Percentiles rank a stretch among this genome's conserved stretches.
Evolutionary conservation across 257 asterid genomes (phyloP).

Genomic region (Plectranthus barbatus): DNA sequence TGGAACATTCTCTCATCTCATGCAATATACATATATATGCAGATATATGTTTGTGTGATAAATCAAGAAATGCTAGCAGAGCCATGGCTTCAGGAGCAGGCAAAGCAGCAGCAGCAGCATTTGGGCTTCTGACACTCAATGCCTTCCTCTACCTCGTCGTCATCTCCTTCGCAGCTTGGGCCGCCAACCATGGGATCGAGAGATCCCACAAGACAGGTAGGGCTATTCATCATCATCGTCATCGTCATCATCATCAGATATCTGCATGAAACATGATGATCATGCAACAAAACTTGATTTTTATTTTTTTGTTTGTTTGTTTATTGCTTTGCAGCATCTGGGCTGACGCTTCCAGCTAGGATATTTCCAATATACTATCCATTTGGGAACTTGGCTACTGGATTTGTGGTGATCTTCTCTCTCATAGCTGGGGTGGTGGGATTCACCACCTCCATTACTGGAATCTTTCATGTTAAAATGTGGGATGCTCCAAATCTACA

Average conservation of each 20-base stretch:
- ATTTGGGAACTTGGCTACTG: conserved; percentile 85
- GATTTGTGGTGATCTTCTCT: conserved; percentile 62
- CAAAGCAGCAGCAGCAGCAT: conserved; percentile 76
- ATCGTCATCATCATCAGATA: neutral
- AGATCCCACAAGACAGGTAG: conserved; percentile 55
- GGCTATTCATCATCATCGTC: neutral
- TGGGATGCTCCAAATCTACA: conserved; percentile 53
- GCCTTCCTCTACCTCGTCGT: conserved; percentile 58
- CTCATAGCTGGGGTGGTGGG: conserved; percentile 86
- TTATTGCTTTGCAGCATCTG: conserved; percentile 90
- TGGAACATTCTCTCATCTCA: conserved; percentile 21
- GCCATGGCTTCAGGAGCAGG: conserved; percentile 83
- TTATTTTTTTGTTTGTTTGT: neutral
- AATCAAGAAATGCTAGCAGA: conserved; percentile 12
- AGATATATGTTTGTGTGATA: neutral
- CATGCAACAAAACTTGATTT: no score
- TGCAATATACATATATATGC: no score
- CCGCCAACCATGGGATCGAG: conserved; percentile 67
- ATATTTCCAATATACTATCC: conserved; percentile 80
- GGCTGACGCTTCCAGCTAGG: conserved; percentile 39
- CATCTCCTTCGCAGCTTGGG: conserved; percentile 59
- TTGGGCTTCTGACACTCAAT: conserved; percentile 44
- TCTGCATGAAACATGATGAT: no score
- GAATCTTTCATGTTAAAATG: conserved; percentile 40
- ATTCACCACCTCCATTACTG: conserved; percentile 54